phyloP scores from a whole-genome alignment of 2,329 filamentous ascomycete species.

The Hypoxylon sp. region DNA sequence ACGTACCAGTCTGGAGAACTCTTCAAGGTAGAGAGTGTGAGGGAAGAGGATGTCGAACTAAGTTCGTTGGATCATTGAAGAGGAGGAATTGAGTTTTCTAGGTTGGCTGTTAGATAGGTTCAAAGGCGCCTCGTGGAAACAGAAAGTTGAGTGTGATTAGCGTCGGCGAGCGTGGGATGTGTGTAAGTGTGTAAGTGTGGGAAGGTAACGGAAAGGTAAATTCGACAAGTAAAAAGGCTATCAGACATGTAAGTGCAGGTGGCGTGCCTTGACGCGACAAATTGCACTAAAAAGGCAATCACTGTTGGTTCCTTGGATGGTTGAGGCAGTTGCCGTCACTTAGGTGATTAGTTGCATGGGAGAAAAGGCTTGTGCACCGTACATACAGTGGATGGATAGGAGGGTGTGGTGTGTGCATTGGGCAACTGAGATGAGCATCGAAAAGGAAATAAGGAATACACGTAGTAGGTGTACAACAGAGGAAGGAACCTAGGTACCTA shows the following conservation, averaged over 20 bases:
- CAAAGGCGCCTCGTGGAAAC: not conserved
- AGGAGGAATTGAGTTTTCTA: not conserved
- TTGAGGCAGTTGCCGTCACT: conserved; percentile 14
- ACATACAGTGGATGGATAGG: not conserved
- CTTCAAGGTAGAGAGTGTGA: conserved; percentile 3
- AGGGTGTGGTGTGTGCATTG: conserved; percentile 14
- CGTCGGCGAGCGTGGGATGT: not conserved
- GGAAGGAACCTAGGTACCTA: not conserved
- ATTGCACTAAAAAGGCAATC: conserved; percentile 29
- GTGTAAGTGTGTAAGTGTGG: not conserved
- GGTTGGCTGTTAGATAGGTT: not conserved
- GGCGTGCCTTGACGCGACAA: conserved; percentile 18
- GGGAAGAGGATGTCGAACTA: conserved; percentile 10
- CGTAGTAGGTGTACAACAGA: not conserved
- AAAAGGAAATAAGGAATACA: conserved; percentile 6
- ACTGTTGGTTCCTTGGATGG: conserved; percentile 19
- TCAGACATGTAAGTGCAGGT: conserved; percentile 10
- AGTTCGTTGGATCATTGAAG: conserved; percentile 30
- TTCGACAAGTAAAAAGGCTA: not conserved
- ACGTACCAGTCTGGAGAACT: conserved; percentile 27
- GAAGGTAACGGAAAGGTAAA: not conserved
- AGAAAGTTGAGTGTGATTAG: not conserved
- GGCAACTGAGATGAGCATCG: conserved; percentile 6
- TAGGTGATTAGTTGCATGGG: conserved; percentile 9
- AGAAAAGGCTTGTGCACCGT: conserved; percentile 5